Evolutionary conservation across 2,329 filamentous ascomycete genomes (phyloP).

Genomic region (Hypoxylon sp.): DNA sequence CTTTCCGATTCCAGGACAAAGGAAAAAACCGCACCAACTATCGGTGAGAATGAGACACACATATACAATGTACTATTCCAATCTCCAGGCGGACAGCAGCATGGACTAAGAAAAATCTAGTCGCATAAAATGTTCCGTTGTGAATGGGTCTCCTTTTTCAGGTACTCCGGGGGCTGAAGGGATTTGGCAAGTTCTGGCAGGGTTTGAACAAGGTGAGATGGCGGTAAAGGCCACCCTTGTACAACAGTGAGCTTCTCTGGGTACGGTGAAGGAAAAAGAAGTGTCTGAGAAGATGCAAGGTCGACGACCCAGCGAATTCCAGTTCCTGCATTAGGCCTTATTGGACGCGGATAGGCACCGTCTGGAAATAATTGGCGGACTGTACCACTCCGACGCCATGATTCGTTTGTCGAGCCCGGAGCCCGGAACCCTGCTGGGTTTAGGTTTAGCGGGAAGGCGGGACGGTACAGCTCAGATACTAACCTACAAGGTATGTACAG

Average conservation of each 20-base stretch:
- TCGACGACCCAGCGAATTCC: constrained; percentile 26
- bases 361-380: constrained; percentile 41
- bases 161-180: constrained; percentile 38
- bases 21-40: constrained; percentile 47
- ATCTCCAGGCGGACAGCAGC: constrained; percentile 37
- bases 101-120: constrained; percentile 34
- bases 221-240: constrained; percentile 40
- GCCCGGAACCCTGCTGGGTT: constrained; percentile 14
- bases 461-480: constrained; percentile 39
- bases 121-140: constrained; percentile 35
- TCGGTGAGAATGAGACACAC: constrained; percentile 54
- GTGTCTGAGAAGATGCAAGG: constrained; percentile 19
- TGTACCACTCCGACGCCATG: constrained; percentile 38
- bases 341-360: constrained; percentile 45
- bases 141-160: constrained; percentile 40
- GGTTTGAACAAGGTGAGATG: constrained; percentile 44
- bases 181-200: too few relatives aligned
- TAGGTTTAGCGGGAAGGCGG: constrained; percentile 6
- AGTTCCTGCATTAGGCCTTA: constrained; percentile 51
- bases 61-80: constrained; percentile 38
- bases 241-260: constrained; percentile 32
- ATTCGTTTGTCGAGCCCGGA: constrained; percentile 45
- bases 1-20: constrained; percentile 50
- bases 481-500: too few relatives aligned
- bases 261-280: constrained; percentile 40